Base-by-base conservation (phyloP, 1,139 yeast genomes). In the Saccharomyces hybrid region DNA sequence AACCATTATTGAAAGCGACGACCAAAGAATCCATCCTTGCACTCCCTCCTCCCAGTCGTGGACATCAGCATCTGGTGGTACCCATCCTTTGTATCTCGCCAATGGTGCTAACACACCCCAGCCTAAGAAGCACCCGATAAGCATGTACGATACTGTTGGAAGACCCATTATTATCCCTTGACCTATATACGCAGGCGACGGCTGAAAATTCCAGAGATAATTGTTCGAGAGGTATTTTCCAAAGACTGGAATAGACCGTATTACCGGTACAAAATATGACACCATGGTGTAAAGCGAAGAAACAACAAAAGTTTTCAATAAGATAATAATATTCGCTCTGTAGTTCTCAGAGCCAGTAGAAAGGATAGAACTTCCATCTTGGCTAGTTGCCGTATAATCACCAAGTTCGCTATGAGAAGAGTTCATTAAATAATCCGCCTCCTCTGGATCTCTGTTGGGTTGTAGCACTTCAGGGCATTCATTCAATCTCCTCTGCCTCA, bases 91-190 rank as follows among this genome's bases (percentile, higher is more conserved):
- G 55, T 74, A 62, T 57, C 85, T 78, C 1, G 95, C 84, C 56
- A 88, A 59, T 1, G 98, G 98, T 0, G 95, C 95, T 31, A 93
- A 73, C 1, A 93, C 72, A 0, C 81, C 96, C 99, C 99, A 93
- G 0, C 99, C 99, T 5, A 91, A 64, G 2, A 93, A 61, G 16
- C 96, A 84, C 2, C 99, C 99, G 63, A 89, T 79, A 47, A 93
- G 73, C 98, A 93, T 93, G 59, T 91, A 88, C 3, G 88, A 77
- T 0, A 91, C 96, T 0, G 98, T 91, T 1, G 93, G 90, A 6
- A 89, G 73, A 0, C 99, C 99, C 99, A 93, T 93, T 54, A 93
- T 93, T 48, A 93, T 90, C 3, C 99, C 99, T 70, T 93, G 99
- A 2, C 99, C 99, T 46, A 93, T 80, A 68, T 93, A 93, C 0